Evolutionary conservation across 192 early-diverging fungal genomes (phyloP), one percentile per base, ranked within the genome.

Genomic region (Mortierella hygrophila): DNA sequence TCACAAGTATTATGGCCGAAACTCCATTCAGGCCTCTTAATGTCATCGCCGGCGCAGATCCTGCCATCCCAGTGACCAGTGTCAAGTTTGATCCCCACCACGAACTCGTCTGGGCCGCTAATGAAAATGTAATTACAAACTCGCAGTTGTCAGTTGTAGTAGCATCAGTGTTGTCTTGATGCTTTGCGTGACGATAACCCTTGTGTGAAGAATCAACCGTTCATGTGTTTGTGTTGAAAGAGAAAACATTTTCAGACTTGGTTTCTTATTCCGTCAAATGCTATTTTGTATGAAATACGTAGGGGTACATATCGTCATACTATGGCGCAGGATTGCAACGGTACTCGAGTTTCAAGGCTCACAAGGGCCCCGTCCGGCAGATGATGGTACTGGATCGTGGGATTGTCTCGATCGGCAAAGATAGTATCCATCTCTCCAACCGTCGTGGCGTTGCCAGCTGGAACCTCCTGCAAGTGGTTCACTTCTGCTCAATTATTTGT

Each of bases 91-190:
- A 97, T 85, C 82, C 91, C 2, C 87, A 92, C 71, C 94, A 97
- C 78, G 96, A 98, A 83, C 91, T 98, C 9, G 55, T 99, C 70
- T 98, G 97, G 95, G 84, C 93, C 4, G 98, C 97, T 73, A 94
- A 96, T 80, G 94, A 94, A 68, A 94, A 94, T 80, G 96, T 97
- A 90, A 90, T 71, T 32, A 2, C 26, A 29, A 60, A 7, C 29
- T 65, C 11, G n/a, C 7, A 21, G 7, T 38, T 41, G 18, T 15
- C 13, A 15, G 11, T 46, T 15, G 44, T 46, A 11, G 13, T 46
- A 46, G 11, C 44, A 46, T 0, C 44, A 3, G 13, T 15, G 44
- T 46, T 15, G 44, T 15, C 13, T 9, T 2, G 3, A 9, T 60
- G 9, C 23, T 8, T 60, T n/a, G 21, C 47, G 40, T 29, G 40